Conservation (phyloP, 2,329 filamentous ascomycete genomes). For the Colletotrichum chlorophyti region DNA sequence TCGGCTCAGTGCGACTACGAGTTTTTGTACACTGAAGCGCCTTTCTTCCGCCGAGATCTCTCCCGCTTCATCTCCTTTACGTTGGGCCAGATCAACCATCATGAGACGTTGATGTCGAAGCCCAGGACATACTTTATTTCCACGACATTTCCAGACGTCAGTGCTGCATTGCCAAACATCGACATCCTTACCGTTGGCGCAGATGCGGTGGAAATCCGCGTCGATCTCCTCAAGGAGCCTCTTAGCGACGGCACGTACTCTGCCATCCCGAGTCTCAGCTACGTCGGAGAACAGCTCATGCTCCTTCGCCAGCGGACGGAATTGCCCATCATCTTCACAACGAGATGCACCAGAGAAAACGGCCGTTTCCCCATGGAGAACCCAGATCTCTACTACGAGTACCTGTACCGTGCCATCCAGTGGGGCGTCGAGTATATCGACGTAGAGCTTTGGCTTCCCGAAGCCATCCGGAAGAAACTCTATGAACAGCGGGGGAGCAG, state of each 20-base stretch:
- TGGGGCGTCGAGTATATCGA: constrained; percentile 93
- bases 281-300: constrained; percentile 88
- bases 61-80: constrained; percentile 82
- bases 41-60: constrained; percentile 77
- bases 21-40: constrained; percentile 78
- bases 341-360: constrained; percentile 81
- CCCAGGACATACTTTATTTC: constrained; percentile 84
- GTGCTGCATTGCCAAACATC: constrained; percentile 81
- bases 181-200: constrained; percentile 88
- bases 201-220: constrained; percentile 84
- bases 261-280: constrained; percentile 77
- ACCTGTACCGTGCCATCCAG: constrained; percentile 83
- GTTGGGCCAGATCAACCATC: constrained; percentile 79
- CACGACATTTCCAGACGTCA: constrained; percentile 87
- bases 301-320: constrained; percentile 82
- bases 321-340: constrained; percentile 89
- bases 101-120: constrained; percentile 80
- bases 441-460: constrained; percentile 86
- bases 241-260: constrained; percentile 66
- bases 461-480: constrained; percentile 72
- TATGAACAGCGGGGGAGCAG: constrained; percentile 77
- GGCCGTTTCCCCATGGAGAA: constrained; percentile 86
- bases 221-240: constrained; percentile 81
- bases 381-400: constrained; percentile 76
- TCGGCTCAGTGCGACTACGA: constrained; percentile 82